Base-by-base conservation (phyloP, 257 asterid genomes). In the Phtheirospermum japonicum region DNA sequence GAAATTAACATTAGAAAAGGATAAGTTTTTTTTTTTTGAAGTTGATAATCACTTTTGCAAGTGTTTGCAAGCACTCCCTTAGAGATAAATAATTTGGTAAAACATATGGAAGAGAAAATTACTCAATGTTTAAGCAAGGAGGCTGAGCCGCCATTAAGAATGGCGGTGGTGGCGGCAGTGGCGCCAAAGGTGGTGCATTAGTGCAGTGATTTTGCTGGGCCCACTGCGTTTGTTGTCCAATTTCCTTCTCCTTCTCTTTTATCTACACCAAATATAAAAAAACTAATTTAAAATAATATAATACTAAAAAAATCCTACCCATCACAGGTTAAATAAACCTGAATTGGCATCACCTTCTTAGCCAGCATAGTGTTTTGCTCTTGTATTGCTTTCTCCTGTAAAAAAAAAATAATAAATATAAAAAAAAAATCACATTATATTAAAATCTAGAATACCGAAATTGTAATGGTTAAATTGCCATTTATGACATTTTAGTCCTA, bases 321-420 rank as follows among this genome's bases (percentile, higher is more conserved):
- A 57, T 17, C 16, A 52, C 58, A 52, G 2, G 58, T 52, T 52
- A 26, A 52, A 51, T 52, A 23, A 23, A 20, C 9, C 17, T 4
- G 1, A 26, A 0, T 20, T 2, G 14, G 31, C 23, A 40, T 26
- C 34, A 89, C 96, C 95, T 87, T 72, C 81, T 87, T 87, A 18
- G 79, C 39, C 43, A 90, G 82, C 82, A 82, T 74, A 80, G 57
- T 82, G 73, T 90, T 90, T 67, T 87, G 90, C 81, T 85, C 96
- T 65, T 82, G 83, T 57, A 90, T 82, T 30, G 88, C 84, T 61
- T 68, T 90, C 77, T 85, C 90, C 97, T 90, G 79, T 63, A 20
- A 61, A 56, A 69, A 72, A 12, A 0, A 39, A n/a, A n/a, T 12
- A 39, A 0, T 32, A 1, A 8, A 2, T 39, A 42, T 2, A 7